Percentiles rank a stretch among this genome's conserved stretches.
Evolutionary conservation across 768 basidiomycete species (phyloP).

Genomic region (Sporobolomyces phaffii): DNA sequence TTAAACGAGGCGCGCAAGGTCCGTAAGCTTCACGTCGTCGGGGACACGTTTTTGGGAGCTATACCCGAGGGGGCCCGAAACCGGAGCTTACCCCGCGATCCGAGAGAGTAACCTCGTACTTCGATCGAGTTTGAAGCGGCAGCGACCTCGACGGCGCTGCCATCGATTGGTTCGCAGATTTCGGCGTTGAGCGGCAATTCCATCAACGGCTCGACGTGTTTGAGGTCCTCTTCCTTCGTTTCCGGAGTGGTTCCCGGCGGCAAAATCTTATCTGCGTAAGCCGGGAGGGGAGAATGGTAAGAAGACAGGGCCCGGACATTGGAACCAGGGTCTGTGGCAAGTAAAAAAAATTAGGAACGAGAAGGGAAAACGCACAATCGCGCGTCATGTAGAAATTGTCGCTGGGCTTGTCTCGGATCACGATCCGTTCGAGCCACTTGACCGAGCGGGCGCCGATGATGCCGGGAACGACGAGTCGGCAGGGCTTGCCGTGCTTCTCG

Average conservation of each 20-base stretch:
- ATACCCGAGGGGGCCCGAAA: too few species aligned
- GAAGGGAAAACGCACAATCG: constrained; percentile 1
- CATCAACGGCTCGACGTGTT: constrained; percentile 12
- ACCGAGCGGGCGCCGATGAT: constrained; percentile 66
- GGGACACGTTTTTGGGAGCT: too few species aligned
- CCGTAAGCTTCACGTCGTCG: background rate
- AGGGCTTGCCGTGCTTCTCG: constrained; percentile 34
- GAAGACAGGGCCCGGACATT: too few species aligned
- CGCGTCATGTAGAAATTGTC: constrained; percentile 12
- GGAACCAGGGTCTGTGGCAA: too few species aligned
- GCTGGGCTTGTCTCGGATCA: constrained; percentile 43
- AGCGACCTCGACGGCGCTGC: background rate
- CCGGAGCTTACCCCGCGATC: background rate
- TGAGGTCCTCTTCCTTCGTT: constrained; percentile 20
- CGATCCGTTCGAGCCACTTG: constrained; percentile 65
- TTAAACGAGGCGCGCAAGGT: too few species aligned
- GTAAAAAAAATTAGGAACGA: too few species aligned
- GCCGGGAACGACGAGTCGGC: constrained; percentile 53
- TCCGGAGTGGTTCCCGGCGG: constrained; percentile 14
- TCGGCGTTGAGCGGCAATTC: constrained; percentile 23
- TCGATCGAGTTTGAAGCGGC: background rate
- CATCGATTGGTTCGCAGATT: constrained; percentile 19
- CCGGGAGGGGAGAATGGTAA: too few species aligned
- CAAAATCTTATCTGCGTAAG: constrained; percentile 28
- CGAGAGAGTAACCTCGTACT: constrained; percentile 24